Conservation (phyloP, 2,329 filamentous ascomycete genomes). For the Aureobasidium namibiae region DNA sequence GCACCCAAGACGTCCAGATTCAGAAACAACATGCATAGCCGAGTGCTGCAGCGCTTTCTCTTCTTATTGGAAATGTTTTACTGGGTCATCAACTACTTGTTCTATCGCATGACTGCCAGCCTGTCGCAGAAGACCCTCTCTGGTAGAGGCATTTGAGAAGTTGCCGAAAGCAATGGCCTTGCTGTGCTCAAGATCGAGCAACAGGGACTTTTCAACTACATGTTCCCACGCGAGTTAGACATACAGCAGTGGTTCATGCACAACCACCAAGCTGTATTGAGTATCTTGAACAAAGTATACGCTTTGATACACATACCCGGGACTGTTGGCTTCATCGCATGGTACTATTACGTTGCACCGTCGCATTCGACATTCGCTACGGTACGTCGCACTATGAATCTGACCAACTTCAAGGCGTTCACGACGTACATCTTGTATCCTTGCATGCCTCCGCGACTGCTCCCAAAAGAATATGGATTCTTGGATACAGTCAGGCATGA, state of each 20-base stretch:
- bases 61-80: constrained; percentile 69
- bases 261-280: constrained; percentile 45
- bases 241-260: constrained; percentile 52
- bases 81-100: constrained; percentile 58
- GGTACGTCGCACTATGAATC: constrained; percentile 38
- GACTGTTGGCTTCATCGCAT: constrained; percentile 54
- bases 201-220: constrained; percentile 39
- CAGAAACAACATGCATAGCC: constrained; percentile 50
- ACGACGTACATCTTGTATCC: constrained; percentile 45
- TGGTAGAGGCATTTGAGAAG: constrained; percentile 46
- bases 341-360: constrained; percentile 54
- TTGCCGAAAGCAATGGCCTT: constrained; percentile 48
- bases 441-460: constrained; percentile 45
- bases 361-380: constrained; percentile 37
- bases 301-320: constrained; percentile 54
- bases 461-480: constrained; percentile 38
- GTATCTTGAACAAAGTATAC: constrained; percentile 50
- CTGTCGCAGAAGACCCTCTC: constrained; percentile 45
- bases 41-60: constrained; percentile 58
- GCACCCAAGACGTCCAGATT: constrained; percentile 57
- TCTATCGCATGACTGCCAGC: constrained; percentile 53
- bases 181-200: constrained; percentile 49
- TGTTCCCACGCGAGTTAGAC: constrained; percentile 46
- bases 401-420: constrained; percentile 48
- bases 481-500: constrained; percentile 40